phyloP scores from a whole-genome alignment of 2,329 filamentous ascomycete genomes.

The Chlorencoelia australis region DNA sequence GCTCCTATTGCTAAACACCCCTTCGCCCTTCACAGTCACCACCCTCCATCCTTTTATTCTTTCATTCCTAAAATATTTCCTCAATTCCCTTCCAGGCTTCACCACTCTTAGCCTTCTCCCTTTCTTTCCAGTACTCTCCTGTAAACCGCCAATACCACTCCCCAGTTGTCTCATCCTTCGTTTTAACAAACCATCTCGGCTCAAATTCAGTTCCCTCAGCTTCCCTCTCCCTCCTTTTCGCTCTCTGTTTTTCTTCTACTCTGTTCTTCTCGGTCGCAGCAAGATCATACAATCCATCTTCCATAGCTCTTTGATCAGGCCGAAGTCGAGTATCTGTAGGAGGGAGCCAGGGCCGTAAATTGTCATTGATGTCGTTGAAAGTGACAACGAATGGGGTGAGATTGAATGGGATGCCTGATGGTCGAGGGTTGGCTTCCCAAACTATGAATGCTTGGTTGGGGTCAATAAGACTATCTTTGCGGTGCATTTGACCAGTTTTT shows the following conservation, averaged over 20 bases:
- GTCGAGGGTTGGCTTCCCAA: conserved; percentile 80
- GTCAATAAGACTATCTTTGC: conserved; percentile 44
- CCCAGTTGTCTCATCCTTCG: conserved; percentile 66
- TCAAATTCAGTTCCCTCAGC: conserved; percentile 68
- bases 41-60: no score
- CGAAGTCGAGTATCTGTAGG: conserved; percentile 90
- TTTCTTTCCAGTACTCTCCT: conserved; percentile 75
- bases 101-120: conserved; percentile 29
- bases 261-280: conserved; percentile 91
- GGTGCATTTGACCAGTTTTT: conserved; percentile 30
- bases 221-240: conserved; percentile 63
- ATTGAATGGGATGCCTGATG: conserved; percentile 86
- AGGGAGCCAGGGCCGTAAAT: conserved; percentile 65
- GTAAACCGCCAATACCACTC: conserved; percentile 87
- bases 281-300: conserved; percentile 92
- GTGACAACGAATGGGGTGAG: conserved; percentile 92
- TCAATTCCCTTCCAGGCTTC: conserved; percentile 27
- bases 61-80: conserved; percentile 28
- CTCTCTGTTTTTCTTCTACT: conserved; percentile 83
- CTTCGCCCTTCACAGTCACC: no score
- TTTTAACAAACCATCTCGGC: conserved; percentile 77
- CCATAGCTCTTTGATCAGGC: conserved; percentile 95
- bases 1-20: no score
- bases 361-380: conserved; percentile 84
- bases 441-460: conserved; percentile 75